Base-by-base conservation (phyloP, 352 stramenopile species). In the Salisapilia sapeloensis region DNA sequence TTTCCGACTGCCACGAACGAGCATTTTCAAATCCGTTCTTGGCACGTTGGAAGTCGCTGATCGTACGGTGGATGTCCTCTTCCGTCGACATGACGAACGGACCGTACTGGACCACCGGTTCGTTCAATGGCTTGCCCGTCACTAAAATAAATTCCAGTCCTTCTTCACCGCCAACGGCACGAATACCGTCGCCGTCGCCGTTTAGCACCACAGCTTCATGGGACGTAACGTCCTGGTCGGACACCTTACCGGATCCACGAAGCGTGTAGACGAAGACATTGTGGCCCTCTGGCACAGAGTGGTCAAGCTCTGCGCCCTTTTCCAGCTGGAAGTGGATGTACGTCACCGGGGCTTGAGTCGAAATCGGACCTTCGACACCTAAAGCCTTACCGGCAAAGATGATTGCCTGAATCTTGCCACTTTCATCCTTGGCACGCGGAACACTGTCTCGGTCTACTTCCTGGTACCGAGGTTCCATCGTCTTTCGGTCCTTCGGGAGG, bases 41-140 rank as follows among this genome's bases (percentile, higher is more conserved):
- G 15, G 60, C 56, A 12, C 41, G 46, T 20, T 71, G 51, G 39
- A 62, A 80, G 44, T 80, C 61, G 4, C 42, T 40, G 21, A 78
- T 61, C 4, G 58, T 67, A 41, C 74, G 43, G 7, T 56, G 56
- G 17, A 79, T 77, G 33, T 76, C 60, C 1, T 39, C 42, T 18
- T 58, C 33, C 20, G 54, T 74, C 20, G 45, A 78, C 64, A 83
- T 83, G 33, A 83, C 64, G 28, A 80, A 83, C 14, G 67, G 64
- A 9, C 67, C 67, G 29, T 84, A 66, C 36, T 77, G 65, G 22
- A 66, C 55, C 7, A 81, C 51, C 5, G 59, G 56, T 33, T 84
- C 67, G 29, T 75, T 56, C 25, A 84, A 27, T 1, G 64, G 67
- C 42, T 72, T 35, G 12, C 61, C 64, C 24, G 39, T 61, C 33